These are phyloP conservation scores for Solanum sitiens DNA, from an alignment of 257 asterid genomes.

Conservation along the genomic window DNA sequence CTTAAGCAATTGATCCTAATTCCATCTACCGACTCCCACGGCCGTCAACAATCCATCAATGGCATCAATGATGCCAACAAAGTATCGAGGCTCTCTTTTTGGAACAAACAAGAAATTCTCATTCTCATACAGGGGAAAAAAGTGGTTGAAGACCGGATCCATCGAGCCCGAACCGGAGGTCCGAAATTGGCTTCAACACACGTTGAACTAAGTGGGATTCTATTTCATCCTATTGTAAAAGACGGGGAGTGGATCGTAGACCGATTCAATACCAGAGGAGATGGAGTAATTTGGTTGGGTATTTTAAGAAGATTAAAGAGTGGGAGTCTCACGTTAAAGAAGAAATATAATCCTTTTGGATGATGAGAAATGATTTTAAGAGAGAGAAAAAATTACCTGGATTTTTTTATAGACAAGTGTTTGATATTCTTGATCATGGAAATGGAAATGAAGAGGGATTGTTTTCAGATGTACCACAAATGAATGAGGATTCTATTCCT, in stretches of 20 bases:
- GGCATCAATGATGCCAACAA: no score
- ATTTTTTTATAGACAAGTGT: constrained; percentile 77
- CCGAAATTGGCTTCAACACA: background rate
- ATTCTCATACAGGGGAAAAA: no score
- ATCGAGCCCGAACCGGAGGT: no score
- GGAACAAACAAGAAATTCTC: no score
- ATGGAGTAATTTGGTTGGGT: background rate
- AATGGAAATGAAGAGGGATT: constrained; percentile 16
- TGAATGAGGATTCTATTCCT: constrained; percentile 26
- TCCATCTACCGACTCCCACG: no score
- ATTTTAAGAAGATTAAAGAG: constrained; percentile 34
- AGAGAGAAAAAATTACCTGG: constrained; percentile 76
- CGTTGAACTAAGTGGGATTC: no score
- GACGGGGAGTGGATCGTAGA: background rate
- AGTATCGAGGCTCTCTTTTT: no score
- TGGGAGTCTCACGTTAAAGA: constrained; percentile 51
- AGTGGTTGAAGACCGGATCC: no score
- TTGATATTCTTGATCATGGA: constrained; percentile 54
- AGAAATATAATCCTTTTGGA: constrained; percentile 76
- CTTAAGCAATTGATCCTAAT: no score
- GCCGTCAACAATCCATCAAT: no score
- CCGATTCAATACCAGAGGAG: background rate
- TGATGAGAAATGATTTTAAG: constrained; percentile 82
- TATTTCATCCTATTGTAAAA: no score
- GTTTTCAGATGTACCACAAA: constrained; percentile 47